A percentile compares a stretch with the other conserved stretches of the same genome.
These are phyloP conservation scores for Colletotrichum eremochloae DNA, from an alignment of 2,329 filamentous ascomycete genomes.

Conservation along the genomic window DNA sequence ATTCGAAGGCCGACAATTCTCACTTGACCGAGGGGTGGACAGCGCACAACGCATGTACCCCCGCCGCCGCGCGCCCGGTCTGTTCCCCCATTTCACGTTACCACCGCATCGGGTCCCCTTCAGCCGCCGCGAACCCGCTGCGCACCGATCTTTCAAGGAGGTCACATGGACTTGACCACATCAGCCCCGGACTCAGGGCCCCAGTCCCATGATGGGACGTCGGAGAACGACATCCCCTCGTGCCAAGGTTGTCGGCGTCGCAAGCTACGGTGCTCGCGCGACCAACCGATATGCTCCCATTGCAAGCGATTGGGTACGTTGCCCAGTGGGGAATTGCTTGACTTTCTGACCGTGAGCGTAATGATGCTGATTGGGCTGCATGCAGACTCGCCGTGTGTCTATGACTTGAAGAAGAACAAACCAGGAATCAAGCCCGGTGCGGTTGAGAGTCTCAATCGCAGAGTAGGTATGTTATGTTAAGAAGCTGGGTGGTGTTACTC, in stretches of 20 bases:
- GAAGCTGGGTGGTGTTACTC: background rate
- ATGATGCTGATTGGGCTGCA: slow-evolving; percentile 16
- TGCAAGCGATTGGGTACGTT: slow-evolving; percentile 48
- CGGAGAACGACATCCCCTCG: slow-evolving; percentile 45
- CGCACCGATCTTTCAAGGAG: slow-evolving; percentile 12
- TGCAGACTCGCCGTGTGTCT: slow-evolving; percentile 45
- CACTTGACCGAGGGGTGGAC: slow-evolving; percentile 32
- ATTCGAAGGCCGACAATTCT: slow-evolving; percentile 42
- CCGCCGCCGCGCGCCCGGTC: background rate
- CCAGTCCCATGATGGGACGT: slow-evolving; percentile 28
- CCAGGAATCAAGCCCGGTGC: slow-evolving; percentile 46
- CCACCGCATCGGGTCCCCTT: background rate
- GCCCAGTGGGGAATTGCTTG: too few relatives aligned
- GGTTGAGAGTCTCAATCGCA: slow-evolving; percentile 44
- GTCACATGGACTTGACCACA: slow-evolving; percentile 30
- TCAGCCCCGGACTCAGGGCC: slow-evolving; percentile 6
- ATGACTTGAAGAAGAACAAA: slow-evolving; percentile 46
- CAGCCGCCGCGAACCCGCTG: slow-evolving; percentile 26
- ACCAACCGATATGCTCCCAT: slow-evolving; percentile 50
- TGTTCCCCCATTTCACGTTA: background rate
- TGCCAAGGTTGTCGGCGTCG: slow-evolving; percentile 52
- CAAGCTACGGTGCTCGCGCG: slow-evolving; percentile 53
- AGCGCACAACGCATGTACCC: slow-evolving; percentile 8
- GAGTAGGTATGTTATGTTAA: slow-evolving; percentile 42
- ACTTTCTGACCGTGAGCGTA: too few relatives aligned